Evolutionary conservation across 1,284 basidiomycete species (phyloP), one percentile per base, ranked within the genome.

Genomic region (Anthracocystis panici-leucophaei): DNA sequence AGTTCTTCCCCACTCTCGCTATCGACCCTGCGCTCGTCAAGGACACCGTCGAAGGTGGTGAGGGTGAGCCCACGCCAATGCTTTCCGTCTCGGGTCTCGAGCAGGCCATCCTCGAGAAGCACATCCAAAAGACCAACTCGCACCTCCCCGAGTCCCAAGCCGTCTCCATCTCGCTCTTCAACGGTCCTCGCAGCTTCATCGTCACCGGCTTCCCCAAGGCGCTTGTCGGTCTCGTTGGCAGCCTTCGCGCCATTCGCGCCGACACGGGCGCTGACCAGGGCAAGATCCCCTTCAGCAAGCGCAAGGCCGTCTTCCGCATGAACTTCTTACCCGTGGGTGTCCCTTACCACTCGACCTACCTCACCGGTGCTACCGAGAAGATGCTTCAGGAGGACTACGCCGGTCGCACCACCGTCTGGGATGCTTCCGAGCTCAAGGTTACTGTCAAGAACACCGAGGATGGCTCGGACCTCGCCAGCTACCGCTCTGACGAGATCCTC

Each of bases 21-120:
- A 87, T 99, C 61, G 94, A 97, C 82, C 95, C 95, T 7, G 88
- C 89, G 75, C 91, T 99, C 72, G 89, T 96, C 65, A 89, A 92
- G 81, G 94, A 97, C 81, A 89, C 93, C 42, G 87, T 96, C 69
- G 93, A 95, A 58, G 93, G 94, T 62, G 94, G 94, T 57, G 96
- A 99, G 86, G 97, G 96, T 45, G 89, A 89, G 11, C 97, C 97
- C 8, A 92, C 91, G 27, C 95, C 96, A 64, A 99, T 99, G 96
- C 87, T 99, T 70, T 91, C 92, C 33, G 90, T 99, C 78, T 91
- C 91, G 8, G 96, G 95, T 35, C 90, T 99, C 48, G 87, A 89
- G 49, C 87, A 94, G 77, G 27, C 29, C 49, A 66, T 91, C 54
- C 89, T 98, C 67, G 89, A 95, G 86, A 89, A 89, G 51, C 92